phyloP scores from a whole-genome alignment of 495 filamentous ascomycete genomes.

The Lepidopterella palustris region DNA sequence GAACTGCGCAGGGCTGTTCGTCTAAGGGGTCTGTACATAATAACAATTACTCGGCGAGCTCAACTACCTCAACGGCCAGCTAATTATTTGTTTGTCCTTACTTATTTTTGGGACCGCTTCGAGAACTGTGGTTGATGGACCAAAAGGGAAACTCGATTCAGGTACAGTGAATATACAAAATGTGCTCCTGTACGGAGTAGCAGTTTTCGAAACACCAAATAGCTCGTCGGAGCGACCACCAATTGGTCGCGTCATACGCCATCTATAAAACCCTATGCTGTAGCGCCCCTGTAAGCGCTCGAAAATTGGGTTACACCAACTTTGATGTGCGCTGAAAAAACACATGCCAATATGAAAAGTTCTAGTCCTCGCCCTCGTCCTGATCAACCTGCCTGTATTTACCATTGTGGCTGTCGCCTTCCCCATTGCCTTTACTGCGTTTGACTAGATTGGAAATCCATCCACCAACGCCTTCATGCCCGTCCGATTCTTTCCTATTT shows the following conservation, averaged over 20 bases:
- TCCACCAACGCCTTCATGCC: slow-evolving; percentile 55
- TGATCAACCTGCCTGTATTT: slow-evolving; percentile 62
- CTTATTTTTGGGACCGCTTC: too few relatives aligned
- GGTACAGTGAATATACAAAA: slow-evolving; percentile 5
- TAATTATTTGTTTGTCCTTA: too few relatives aligned
- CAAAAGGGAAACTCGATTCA: background rate
- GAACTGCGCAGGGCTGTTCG: too few relatives aligned
- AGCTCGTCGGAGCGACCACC: background rate
- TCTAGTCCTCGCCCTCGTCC: slow-evolving; percentile 44
- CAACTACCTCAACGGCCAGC: too few relatives aligned
- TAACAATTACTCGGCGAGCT: too few relatives aligned
- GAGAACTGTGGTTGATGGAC: too few relatives aligned
- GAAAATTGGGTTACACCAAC: background rate
- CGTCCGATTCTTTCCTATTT: slow-evolving; percentile 32
- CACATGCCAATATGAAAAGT: background rate
- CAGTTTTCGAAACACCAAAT: background rate
- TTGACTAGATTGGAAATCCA: slow-evolving; percentile 63
- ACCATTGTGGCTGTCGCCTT: slow-evolving; percentile 43
- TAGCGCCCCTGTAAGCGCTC: background rate
- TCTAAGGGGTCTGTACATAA: too few relatives aligned
- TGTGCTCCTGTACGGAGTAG: too few relatives aligned
- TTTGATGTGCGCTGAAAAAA: background rate
- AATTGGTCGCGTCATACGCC: background rate
- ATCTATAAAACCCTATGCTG: background rate
- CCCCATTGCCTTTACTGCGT: slow-evolving; percentile 45